Evolutionary conservation across 495 filamentous ascomycete species (phyloP).

Genomic region (Podospora tetraspora): DNA sequence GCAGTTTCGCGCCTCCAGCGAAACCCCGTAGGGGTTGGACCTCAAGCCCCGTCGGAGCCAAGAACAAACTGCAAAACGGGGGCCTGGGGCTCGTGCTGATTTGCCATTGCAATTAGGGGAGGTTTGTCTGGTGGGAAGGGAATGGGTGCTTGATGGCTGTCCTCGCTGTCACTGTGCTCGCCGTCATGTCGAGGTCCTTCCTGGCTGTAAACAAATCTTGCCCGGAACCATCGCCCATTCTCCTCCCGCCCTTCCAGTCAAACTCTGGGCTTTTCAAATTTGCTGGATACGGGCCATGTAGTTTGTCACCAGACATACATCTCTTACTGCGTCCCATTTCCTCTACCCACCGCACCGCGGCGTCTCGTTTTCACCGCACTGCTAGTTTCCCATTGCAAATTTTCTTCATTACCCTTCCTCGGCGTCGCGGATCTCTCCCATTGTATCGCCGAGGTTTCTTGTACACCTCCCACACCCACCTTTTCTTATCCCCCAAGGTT

Average conservation of each 20-base stretch:
- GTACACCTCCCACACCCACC: background rate
- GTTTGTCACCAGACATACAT: background rate
- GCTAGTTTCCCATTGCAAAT: background rate
- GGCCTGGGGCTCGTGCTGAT: no score
- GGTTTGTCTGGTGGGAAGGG: background rate
- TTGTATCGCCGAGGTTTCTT: background rate
- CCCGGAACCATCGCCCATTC: background rate
- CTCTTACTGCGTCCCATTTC: background rate
- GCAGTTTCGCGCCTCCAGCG: background rate
- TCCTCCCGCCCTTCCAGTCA: background rate
- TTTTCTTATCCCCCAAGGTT: no score
- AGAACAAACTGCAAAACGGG: background rate
- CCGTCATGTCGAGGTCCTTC: slow-evolving; percentile 63
- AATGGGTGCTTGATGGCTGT: slow-evolving; percentile 23
- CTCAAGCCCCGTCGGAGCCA: background rate
- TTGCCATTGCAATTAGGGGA: no score
- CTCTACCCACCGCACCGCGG: background rate
- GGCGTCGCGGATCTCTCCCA: background rate
- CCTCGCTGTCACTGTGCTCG: slow-evolving; percentile 34
- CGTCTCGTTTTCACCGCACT: background rate
- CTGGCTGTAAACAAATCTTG: slow-evolving; percentile 25
- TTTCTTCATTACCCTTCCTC: background rate
- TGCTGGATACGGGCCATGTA: background rate
- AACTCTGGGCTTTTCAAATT: background rate
- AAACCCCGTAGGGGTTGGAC: background rate